Conservation (phyloP, 768 basidiomycete genomes). For the Hydnum rufescens region DNA sequence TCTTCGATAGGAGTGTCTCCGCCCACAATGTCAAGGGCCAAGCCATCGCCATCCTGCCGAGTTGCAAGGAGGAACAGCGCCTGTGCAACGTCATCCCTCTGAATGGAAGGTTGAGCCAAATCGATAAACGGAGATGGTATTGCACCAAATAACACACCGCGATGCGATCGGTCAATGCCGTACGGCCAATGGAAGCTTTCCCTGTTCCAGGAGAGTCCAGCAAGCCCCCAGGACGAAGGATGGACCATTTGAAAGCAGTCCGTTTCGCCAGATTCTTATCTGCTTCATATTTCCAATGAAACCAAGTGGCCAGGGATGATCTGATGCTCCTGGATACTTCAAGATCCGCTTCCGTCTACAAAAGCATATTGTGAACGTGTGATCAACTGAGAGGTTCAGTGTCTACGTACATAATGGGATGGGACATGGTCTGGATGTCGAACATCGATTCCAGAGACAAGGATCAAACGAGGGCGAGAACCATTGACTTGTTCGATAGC, state of each 20-base stretch:
- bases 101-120: neutral
- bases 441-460: slow-evolving; percentile 40
- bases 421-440: slow-evolving; percentile 32
- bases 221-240: slow-evolving; percentile 42
- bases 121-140: neutral
- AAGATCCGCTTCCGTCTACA: slow-evolving; percentile 29
- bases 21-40: slow-evolving; percentile 40
- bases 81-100: slow-evolving; percentile 41
- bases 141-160: slow-evolving; percentile 22
- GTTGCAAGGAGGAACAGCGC: slow-evolving; percentile 29
- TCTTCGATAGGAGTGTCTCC: slow-evolving; percentile 29
- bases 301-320: slow-evolving; percentile 25
- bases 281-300: slow-evolving; percentile 26
- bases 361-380: neutral
- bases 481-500: slow-evolving; percentile 34
- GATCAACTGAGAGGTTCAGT: neutral
- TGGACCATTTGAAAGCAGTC: slow-evolving; percentile 41
- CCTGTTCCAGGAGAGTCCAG: slow-evolving; percentile 31
- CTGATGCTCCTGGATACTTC: slow-evolving; percentile 24
- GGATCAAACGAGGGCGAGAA: slow-evolving; percentile 29
- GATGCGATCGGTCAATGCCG: slow-evolving; percentile 28
- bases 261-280: slow-evolving; percentile 27
- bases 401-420: slow-evolving; percentile 28
- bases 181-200: slow-evolving; percentile 31
- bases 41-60: slow-evolving; percentile 25